These are phyloP conservation scores for Knufia fluminis DNA, from an alignment of 2,329 filamentous ascomycete genomes.

Conservation along the genomic window DNA sequence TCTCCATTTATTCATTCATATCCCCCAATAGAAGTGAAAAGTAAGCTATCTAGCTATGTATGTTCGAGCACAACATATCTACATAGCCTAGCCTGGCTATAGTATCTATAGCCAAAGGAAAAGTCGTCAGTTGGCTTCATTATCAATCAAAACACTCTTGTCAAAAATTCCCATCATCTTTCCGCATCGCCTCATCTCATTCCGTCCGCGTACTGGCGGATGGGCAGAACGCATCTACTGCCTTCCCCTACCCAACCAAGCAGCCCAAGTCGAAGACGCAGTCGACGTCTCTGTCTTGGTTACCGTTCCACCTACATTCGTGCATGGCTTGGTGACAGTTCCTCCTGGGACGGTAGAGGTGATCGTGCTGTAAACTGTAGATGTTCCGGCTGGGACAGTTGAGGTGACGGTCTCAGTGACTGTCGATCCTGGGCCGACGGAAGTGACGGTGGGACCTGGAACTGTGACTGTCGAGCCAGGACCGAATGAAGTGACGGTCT, in stretches of 20 bases:
- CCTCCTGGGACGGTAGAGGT: not conserved
- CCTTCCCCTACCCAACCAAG: not conserved
- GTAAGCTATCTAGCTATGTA: not conserved
- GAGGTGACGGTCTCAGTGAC: too few species aligned
- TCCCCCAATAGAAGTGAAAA: not conserved
- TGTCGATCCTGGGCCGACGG: not conserved
- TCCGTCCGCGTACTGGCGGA: not conserved
- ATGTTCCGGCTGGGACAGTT: not conserved
- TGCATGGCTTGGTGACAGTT: too few species aligned
- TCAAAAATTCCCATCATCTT: not conserved
- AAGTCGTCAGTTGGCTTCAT: constrained; percentile 2
- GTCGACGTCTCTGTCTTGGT: not conserved
- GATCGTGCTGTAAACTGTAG: too few species aligned
- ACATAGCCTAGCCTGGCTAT: not conserved
- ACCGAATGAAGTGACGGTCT: constrained; percentile 3
- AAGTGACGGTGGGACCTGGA: not conserved
- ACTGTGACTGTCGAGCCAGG: not conserved
- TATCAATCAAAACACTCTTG: not conserved
- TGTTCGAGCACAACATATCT: not conserved
- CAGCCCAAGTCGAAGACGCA: not conserved
- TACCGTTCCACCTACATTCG: too few species aligned
- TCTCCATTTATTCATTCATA: too few species aligned
- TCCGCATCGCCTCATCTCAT: not conserved
- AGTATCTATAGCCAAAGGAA: not conserved
- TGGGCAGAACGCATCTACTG: too few species aligned